Conservation (phyloP, 108 stramenopile genomes). For the Aurantiochytrium sp. region DNA sequence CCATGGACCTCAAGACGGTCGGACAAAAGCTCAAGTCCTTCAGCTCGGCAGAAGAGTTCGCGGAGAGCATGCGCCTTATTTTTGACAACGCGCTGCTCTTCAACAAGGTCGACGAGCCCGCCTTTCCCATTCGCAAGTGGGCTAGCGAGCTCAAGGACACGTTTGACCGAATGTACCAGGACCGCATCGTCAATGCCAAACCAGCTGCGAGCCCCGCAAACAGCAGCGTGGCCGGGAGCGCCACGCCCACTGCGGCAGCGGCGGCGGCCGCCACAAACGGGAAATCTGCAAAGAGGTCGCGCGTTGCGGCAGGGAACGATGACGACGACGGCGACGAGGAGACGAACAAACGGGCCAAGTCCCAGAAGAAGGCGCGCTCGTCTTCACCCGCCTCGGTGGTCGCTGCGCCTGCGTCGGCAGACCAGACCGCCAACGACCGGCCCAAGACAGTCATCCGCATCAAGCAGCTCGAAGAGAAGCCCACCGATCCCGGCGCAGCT, state of each 20-base stretch:
- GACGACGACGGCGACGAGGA: background rate
- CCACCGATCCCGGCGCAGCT: too few relatives aligned
- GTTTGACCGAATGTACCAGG: background rate
- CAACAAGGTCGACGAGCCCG: background rate
- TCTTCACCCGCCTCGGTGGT: too few relatives aligned
- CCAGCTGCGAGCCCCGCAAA: background rate
- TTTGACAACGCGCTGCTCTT: conserved; percentile 62
- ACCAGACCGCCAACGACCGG: too few relatives aligned
- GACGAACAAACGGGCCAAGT: too few relatives aligned
- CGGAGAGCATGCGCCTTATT: conserved; percentile 52
- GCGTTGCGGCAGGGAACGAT: background rate
- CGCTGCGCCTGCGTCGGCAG: too few relatives aligned
- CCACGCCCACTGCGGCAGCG: too few relatives aligned
- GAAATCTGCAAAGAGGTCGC: background rate
- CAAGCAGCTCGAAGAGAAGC: background rate
- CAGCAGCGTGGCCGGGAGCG: too few relatives aligned
- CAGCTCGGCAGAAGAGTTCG: conserved; percentile 41
- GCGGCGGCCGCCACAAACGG: too few relatives aligned
- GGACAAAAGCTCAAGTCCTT: conserved; percentile 43
- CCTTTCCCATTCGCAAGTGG: background rate
- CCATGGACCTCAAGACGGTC: conserved; percentile 67
- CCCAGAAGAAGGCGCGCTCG: background rate
- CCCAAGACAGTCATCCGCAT: background rate
- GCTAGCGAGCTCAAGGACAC: conserved; percentile 15
- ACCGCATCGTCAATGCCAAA: background rate